A percentile compares a stretch with the other conserved stretches of the same genome.
These are phyloP conservation scores for Ramularia collo-cygni DNA, from an alignment of 2,329 filamentous ascomycete genomes.

Conservation along the genomic window DNA sequence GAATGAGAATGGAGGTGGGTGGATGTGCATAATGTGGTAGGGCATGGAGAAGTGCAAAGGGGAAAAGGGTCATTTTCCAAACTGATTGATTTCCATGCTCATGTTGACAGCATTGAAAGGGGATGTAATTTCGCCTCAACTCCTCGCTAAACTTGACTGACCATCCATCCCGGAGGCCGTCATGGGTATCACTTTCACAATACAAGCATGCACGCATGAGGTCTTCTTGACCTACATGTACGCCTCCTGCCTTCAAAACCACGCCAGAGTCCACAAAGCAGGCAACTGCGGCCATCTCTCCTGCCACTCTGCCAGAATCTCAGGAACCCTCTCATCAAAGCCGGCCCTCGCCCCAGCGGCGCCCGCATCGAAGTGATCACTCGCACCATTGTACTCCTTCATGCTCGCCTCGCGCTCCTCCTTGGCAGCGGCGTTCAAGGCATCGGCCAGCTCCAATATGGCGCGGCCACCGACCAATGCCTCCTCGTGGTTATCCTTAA, in stretches of 20 bases:
- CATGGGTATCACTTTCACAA: no score
- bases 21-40: no score
- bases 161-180: no score
- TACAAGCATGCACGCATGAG: no score
- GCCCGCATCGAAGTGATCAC: conserved; percentile 63
- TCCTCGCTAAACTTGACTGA: no score
- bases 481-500: conserved; percentile 97
- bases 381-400: conserved; percentile 44
- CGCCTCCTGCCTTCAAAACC: conserved; percentile 56
- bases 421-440: conserved; percentile 70
- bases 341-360: conserved; percentile 60
- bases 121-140: no score
- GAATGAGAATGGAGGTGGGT: no score
- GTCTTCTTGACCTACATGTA: neutral
- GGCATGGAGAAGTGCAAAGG: no score
- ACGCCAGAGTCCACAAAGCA: conserved; percentile 87
- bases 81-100: no score
- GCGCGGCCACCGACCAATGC: conserved; percentile 82
- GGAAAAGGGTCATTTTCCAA: no score
- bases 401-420: conserved; percentile 75
- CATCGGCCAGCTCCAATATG: conserved; percentile 84
- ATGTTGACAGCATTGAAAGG: no score
- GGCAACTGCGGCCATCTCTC: conserved; percentile 89
- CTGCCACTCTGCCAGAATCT: conserved; percentile 88
- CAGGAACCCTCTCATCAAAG: conserved; percentile 90